Evolutionary conservation across 108 stramenopile genomes (phyloP), one percentile per base, ranked within the genome.

Genomic region (Nitzschia sp.): DNA sequence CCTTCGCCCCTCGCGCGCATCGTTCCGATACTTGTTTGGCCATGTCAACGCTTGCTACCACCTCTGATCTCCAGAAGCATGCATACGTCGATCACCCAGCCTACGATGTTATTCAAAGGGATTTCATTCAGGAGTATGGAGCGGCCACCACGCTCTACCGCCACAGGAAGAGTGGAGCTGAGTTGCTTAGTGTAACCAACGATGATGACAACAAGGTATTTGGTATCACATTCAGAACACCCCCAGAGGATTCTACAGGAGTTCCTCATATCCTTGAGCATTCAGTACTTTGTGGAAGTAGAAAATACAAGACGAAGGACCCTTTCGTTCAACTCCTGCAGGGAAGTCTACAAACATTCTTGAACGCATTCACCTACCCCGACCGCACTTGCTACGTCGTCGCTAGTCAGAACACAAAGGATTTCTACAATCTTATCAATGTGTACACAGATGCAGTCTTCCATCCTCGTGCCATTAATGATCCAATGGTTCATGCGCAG

Each of bases 181-280:
- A 97, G 60, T 73, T 97, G 41, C 85, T 98, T 46, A 92, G 90
- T 60, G 92, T 97, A 1, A 75, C 83, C 29, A 89, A 71, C 19
- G 97, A 96, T 48, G 98, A 97, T 67, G 95, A 96, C 78, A 96
- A 99, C 84, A 99, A 99, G 76, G 96, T 96, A 29, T 99, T 99
- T 70, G 97, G 98, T n/a, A 95, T 98, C 39, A 95, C 95, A 40
- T 98, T 99, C 70, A 90, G 96, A 24, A 99, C 99, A 24, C 97
- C 97, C 2, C 96, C 97, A 17, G 65, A 82, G 24, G 98, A 98
- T 75, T 88, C 86, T 8, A 98, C 98, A 1, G 99, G 99, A 51
- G 91, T 98, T 11, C 96, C 99, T 3, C 99, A 99, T 73, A 97
- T 99, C 68, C 82, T 99, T 21, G 99, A 99, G 78, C 99, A 99